Base-by-base conservation (phyloP, 2,329 filamentous ascomycete species). In the Dactylonectria macrodidyma region DNA sequence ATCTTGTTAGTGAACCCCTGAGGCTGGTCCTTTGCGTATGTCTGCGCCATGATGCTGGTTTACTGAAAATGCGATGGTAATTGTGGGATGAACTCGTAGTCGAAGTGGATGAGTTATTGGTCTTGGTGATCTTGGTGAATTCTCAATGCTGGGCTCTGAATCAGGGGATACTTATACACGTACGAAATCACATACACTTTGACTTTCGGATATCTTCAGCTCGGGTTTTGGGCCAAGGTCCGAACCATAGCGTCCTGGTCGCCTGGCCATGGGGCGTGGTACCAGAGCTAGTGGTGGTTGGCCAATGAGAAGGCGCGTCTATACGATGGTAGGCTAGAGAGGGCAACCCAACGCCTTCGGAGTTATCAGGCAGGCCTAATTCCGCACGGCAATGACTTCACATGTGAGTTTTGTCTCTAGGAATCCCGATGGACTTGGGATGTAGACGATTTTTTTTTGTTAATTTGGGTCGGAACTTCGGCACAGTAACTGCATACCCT, bases 1-100 rank as follows among this genome's bases (percentile, higher is more conserved):
- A 86, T 78, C 56, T 73, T 70, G 73, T 86, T 86, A 59, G 66
- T 70, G 77, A 82, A 83, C 68, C 79, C 80, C 16, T 70, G 51
- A 2, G 80, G 75, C 76, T 83, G 78, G 50, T 80, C 73, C 55
- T 80, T 81, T 9, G 80, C 80, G 62, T 78, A 81, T 19, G 68
- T 59, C 24, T 63, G 67, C 56, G 75, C 58, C 77, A 78, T 78
- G 55, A 1, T 59, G 47, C 7, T 16, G 16, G 26, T 5, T 30
- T 30, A 7, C 26, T 7, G 26, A 5, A 5, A 4, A 2, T 44
- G 24, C 22, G 38, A 26, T 48, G 19, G 22, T n/a, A 12, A 44
- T 44, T 14, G 22, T 26, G 11, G 22, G 4, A 50, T 14, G 38
- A 7, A 8, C 7, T 55, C 41, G 38, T 22, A 26, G 52, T 5